These are phyloP conservation scores for Penicillium coprophilum DNA, from an alignment of 495 filamentous ascomycete species.

Conservation along the genomic window DNA sequence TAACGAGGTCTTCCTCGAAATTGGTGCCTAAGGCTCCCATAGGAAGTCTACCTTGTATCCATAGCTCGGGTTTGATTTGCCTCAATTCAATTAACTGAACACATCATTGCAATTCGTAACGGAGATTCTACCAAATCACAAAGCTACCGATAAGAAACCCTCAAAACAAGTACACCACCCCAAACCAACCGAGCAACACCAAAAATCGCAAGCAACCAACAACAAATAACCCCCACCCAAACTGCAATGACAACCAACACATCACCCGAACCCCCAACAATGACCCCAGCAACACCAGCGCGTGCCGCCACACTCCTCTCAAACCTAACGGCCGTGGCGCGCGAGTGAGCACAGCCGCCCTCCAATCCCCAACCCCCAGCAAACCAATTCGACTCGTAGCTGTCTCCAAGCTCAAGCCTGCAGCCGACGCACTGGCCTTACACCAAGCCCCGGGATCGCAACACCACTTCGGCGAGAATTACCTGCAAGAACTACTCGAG, in stretches of 20 bases:
- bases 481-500: slow-evolving; percentile 85
- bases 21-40: slow-evolving; percentile 22
- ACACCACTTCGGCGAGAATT: slow-evolving; percentile 94
- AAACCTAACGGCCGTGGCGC: slow-evolving; percentile 39
- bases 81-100: neutral
- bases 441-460: slow-evolving; percentile 62
- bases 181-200: neutral
- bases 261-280: slow-evolving; percentile 21
- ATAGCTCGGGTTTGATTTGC: slow-evolving; percentile 1
- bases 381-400: slow-evolving; percentile 72
- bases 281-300: slow-evolving; percentile 36
- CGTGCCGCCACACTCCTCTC: slow-evolving; percentile 40
- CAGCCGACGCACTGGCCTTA: slow-evolving; percentile 80
- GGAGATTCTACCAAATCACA: neutral
- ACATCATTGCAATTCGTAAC: neutral
- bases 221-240: neutral
- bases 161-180: neutral
- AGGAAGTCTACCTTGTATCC: neutral
- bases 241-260: slow-evolving; percentile 23
- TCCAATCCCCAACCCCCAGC: slow-evolving; percentile 16
- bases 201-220: neutral
- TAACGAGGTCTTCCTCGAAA: slow-evolving; percentile 15
- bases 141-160: neutral
- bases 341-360: slow-evolving; percentile 34
- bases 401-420: slow-evolving; percentile 92